Evolutionary conservation across 2,329 filamentous ascomycete genomes (phyloP).

Genomic region (Aspergillus floridensis): DNA sequence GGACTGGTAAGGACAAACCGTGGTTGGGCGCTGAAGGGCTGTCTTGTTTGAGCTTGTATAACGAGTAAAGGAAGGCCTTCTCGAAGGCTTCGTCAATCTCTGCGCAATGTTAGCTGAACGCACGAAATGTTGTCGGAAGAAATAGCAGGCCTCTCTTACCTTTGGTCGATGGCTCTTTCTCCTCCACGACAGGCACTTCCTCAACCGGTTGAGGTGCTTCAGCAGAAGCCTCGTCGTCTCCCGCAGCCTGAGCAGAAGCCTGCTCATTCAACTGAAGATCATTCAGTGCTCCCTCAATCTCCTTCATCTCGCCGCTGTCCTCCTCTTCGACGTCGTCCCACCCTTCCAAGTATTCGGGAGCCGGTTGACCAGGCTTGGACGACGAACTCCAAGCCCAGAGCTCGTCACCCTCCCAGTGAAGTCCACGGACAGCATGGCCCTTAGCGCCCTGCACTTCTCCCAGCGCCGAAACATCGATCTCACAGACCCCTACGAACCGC

Average conservation of each 20-base stretch:
- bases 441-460: conserved; percentile 58
- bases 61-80: conserved; percentile 62
- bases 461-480: conserved; percentile 59
- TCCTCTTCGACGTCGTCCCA: conserved; percentile 43
- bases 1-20: conserved; percentile 61
- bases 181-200: conserved; percentile 35
- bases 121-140: background rate
- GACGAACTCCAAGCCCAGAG: conserved; percentile 62
- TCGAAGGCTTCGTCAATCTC: conserved; percentile 66
- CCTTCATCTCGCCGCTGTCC: conserved; percentile 35
- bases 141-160: conserved; percentile 37
- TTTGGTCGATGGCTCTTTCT: conserved; percentile 57
- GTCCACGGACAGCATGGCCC: conserved; percentile 62
- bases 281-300: conserved; percentile 45
- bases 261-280: conserved; percentile 37
- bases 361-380: conserved; percentile 51
- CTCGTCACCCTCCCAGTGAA: conserved; percentile 69
- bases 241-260: conserved; percentile 11
- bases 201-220: conserved; percentile 16
- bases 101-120: conserved; percentile 30
- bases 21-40: conserved; percentile 53
- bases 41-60: conserved; percentile 58
- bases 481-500: conserved; percentile 62
- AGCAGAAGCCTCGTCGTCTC: conserved; percentile 15
- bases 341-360: conserved; percentile 54